These are phyloP conservation scores for Rhodamnia rubescens DNA, from an alignment of 345 rosid genomes.

Conservation along the genomic window DNA sequence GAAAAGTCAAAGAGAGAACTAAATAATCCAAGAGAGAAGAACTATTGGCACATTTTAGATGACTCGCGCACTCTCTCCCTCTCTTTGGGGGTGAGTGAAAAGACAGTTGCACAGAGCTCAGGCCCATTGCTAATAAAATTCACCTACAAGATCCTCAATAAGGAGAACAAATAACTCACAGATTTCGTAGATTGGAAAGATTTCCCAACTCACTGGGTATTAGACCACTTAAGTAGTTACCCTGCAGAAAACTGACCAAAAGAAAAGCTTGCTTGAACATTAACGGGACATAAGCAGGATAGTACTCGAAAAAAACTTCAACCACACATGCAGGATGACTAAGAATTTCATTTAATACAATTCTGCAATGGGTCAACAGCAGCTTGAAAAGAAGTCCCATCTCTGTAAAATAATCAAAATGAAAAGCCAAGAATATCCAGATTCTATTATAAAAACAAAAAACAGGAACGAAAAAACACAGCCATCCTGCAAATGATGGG, in stretches of 20 bases:
- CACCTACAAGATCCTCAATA: not conserved
- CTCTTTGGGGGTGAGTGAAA: not conserved
- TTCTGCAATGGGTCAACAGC: not conserved
- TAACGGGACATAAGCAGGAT: not conserved
- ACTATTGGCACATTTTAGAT: not conserved
- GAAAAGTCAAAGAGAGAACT: not conserved
- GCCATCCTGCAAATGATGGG: not conserved
- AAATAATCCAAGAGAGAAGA: not conserved
- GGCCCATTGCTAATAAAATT: not conserved
- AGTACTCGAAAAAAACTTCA: not conserved
- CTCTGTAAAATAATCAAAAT: not conserved
- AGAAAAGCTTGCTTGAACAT: not conserved
- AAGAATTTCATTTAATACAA: not conserved
- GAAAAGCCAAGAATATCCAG: not conserved
- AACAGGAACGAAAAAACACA: not conserved
- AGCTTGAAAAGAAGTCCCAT: not conserved
- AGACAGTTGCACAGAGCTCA: not conserved
- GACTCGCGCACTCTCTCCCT: not conserved
- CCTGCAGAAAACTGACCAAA: constrained; percentile 63
- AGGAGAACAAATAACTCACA: constrained; percentile 43
- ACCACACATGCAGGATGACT: not conserved
- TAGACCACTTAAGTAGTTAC: constrained; percentile 68
- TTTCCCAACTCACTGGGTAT: constrained; percentile 81
- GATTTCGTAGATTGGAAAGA: constrained; percentile 43
- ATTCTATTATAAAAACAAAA: not conserved